Evolutionary conservation across 1,284 basidiomycete species (phyloP).

Genomic region (Takashimella tepidaria): DNA sequence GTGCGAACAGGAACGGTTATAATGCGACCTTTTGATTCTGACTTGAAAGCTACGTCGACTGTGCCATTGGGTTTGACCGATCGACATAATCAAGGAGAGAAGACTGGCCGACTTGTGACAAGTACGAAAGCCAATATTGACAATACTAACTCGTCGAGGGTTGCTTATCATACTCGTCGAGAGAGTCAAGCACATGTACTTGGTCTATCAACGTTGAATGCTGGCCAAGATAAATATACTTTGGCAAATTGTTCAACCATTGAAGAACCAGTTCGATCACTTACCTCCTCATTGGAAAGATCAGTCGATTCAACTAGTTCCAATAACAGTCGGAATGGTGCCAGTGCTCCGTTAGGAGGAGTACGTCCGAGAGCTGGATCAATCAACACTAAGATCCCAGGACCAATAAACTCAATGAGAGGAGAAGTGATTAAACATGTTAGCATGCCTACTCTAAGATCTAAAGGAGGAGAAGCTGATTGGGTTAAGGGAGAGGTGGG

Average conservation of each 20-base stretch:
- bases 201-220: too few relatives aligned
- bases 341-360: too few relatives aligned
- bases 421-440: neutral
- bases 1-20: neutral
- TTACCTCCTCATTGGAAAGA: neutral
- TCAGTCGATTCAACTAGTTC: neutral
- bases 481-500: too few relatives aligned
- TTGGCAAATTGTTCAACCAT: neutral
- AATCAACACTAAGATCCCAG: neutral
- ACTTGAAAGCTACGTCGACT: neutral
- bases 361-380: neutral
- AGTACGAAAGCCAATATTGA: neutral
- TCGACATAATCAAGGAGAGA: neutral
- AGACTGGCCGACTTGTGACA: neutral
- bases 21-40: neutral
- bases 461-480: too few relatives aligned
- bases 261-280: neutral
- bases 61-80: neutral
- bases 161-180: too few relatives aligned
- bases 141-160: neutral
- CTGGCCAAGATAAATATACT: neutral
- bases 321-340: too few relatives aligned
- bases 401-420: neutral
- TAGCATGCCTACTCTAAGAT: neutral
- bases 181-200: too few relatives aligned